Conservation (phyloP, 2,329 filamentous ascomycete species). For the Malbranchea zuffiana region DNA sequence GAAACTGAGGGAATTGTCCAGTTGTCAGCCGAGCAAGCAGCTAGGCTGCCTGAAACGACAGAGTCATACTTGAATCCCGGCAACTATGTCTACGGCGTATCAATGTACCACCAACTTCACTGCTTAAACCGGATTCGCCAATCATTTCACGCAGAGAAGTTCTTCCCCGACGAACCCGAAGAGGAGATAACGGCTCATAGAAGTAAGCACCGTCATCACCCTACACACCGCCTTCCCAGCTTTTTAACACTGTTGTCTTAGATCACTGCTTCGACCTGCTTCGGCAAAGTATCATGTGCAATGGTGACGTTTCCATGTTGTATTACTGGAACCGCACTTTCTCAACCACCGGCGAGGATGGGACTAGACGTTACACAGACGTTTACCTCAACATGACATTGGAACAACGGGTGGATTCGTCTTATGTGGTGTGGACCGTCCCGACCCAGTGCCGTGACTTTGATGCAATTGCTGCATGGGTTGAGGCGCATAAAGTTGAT, state of each 20-base stretch:
- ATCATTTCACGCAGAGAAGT: background rate
- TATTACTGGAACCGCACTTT: background rate
- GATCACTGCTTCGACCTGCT: slow-evolving; percentile 6
- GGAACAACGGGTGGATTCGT: background rate
- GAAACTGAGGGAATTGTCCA: background rate
- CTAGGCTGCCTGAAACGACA: background rate
- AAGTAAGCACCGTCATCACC: background rate
- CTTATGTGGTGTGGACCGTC: background rate
- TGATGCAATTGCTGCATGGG: background rate
- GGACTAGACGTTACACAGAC: background rate
- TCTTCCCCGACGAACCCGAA: slow-evolving; percentile 1
- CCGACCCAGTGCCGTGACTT: background rate
- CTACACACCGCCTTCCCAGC: background rate
- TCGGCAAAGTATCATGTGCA: slow-evolving; percentile 4
- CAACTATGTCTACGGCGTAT: background rate
- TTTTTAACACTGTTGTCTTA: background rate
- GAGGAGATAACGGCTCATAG: background rate
- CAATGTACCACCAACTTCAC: background rate
- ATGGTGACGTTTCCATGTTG: background rate
- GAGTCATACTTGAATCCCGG: background rate
- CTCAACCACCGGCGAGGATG: background rate
- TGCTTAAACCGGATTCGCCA: slow-evolving; percentile 1
- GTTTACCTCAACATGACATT: background rate
- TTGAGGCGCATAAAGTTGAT: background rate
- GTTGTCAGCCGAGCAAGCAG: background rate